A percentile compares a stretch with the other conserved stretches of the same genome.
Conservation (phyloP, 2,329 filamentous ascomycete species). For the Boeremia exigua region DNA sequence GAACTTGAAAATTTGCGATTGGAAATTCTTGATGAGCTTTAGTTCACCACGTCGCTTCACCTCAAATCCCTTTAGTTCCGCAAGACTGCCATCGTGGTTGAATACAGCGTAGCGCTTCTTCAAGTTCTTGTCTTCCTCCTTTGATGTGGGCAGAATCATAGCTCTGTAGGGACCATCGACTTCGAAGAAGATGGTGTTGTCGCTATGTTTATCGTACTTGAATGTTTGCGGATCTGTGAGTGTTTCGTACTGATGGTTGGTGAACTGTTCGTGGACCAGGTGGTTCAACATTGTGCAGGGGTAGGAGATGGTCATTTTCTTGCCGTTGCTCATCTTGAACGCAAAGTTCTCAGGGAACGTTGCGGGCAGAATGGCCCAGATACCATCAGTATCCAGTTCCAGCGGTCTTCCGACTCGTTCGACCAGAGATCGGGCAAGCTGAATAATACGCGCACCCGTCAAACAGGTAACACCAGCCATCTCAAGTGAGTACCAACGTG, state of each 20-base stretch:
- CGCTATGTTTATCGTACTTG: conserved; percentile 95
- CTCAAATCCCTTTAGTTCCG: conserved; percentile 96
- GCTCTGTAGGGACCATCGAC: conserved; percentile 97
- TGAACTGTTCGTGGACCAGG: conserved; percentile 91
- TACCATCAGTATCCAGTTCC: conserved; percentile 97
- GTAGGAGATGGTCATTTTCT: conserved; percentile 96
- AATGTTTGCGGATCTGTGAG: conserved; percentile 78
- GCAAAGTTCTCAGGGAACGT: conserved; percentile 96
- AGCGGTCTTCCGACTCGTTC: conserved; percentile 91
- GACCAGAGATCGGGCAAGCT: conserved; percentile 90
- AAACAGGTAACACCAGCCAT: conserved; percentile 99
- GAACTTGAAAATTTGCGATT: conserved; percentile 99
- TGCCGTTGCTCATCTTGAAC: conserved; percentile 93
- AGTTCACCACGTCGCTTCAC: conserved; percentile 96
- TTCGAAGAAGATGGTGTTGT: conserved; percentile 99
- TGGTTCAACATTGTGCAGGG: conserved; percentile 99
- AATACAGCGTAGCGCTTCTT: conserved; percentile 99
- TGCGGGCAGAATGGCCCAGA: conserved; percentile 98
- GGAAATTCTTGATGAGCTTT: conserved; percentile 99
- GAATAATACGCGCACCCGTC: conserved; percentile 95
- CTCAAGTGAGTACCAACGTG: conserved; percentile 98
- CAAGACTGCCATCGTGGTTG: conserved; percentile 94
- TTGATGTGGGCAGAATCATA: conserved; percentile 96
- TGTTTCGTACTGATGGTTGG: conserved; percentile 96
- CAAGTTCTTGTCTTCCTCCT: conserved; percentile 99